A percentile compares a stretch with the other conserved stretches of the same genome.
Conservation (phyloP, 1,139 yeast species). For the Candida sp. region DNA sequence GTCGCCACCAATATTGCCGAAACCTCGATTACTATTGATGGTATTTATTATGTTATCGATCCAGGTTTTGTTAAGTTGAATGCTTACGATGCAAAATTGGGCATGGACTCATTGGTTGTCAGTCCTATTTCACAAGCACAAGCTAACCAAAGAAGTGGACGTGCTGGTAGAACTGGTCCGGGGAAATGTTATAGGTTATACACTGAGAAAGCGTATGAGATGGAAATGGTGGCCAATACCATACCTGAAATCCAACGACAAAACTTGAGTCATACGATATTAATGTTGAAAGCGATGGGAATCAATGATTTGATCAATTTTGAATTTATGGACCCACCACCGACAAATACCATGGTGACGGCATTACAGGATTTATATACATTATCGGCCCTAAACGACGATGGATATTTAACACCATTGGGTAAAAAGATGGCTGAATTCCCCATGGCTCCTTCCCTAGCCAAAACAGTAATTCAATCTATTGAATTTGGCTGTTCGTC, state of each 20-base stretch:
- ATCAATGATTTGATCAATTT: conserved; percentile 75
- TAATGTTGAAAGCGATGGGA: conserved; percentile 95
- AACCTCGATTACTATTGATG: conserved; percentile 92
- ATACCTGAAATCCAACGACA: conserved; percentile 94
- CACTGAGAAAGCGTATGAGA: conserved; percentile 66
- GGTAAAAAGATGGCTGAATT: conserved; percentile 89
- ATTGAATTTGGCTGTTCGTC: conserved; percentile 75
- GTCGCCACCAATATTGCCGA: conserved; percentile 97
- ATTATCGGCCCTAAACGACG: conserved; percentile 77
- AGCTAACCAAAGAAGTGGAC: conserved; percentile 89
- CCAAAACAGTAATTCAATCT: conserved; percentile 77
- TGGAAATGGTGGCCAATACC: conserved; percentile 82
- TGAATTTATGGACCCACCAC: conserved; percentile 96
- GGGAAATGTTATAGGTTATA: conserved; percentile 83
- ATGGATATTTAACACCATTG: conserved; percentile 67
- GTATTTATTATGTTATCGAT: conserved; percentile 82
- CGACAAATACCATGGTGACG: conserved; percentile 64
- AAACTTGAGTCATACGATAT: conserved; percentile 77
- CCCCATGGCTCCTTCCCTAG: conserved; percentile 93
- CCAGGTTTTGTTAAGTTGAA: conserved; percentile 82
- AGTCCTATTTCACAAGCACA: conserved; percentile 89
- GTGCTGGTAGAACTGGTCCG: conserved; percentile 95
- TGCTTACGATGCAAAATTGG: conserved; percentile 80
- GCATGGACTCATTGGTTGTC: conserved; percentile 81
- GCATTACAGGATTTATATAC: conserved; percentile 86